A percentile compares a stretch with the other conserved stretches of the same genome.
These are phyloP conservation scores for Phytophthora litchii DNA, from an alignment of 352 stramenopile genomes.

Conservation along the genomic window DNA sequence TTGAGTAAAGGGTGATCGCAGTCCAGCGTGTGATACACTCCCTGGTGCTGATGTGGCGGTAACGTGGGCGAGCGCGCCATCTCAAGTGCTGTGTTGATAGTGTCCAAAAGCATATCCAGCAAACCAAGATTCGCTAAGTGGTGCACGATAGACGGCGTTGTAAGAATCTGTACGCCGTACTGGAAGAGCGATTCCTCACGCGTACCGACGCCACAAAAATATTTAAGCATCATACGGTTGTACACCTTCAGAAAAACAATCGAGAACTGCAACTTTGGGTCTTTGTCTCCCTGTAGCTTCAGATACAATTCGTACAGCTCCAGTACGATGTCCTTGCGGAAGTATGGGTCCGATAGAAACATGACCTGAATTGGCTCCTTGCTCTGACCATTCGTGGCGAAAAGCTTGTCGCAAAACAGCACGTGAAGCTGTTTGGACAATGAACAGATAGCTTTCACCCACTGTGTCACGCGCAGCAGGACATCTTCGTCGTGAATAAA, in stretches of 20 bases:
- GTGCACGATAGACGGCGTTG: slow-evolving; percentile 89
- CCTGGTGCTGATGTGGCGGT: slow-evolving; percentile 28
- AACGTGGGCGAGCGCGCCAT: slow-evolving; percentile 54
- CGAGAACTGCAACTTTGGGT: slow-evolving; percentile 95
- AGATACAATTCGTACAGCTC: slow-evolving; percentile 95
- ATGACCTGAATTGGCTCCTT: slow-evolving; percentile 89
- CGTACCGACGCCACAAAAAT: slow-evolving; percentile 91
- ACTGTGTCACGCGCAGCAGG: slow-evolving; percentile 67
- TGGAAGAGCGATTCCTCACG: slow-evolving; percentile 89
- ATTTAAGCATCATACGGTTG: slow-evolving; percentile 86
- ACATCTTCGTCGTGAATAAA: slow-evolving; percentile 79
- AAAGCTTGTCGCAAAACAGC: slow-evolving; percentile 76
- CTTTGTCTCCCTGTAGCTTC: slow-evolving; percentile 93
- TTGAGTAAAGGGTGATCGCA: slow-evolving; percentile 91
- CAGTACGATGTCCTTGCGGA: slow-evolving; percentile 92
- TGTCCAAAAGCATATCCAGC: slow-evolving; percentile 77
- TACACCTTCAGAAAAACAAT: slow-evolving; percentile 88
- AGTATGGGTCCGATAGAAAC: slow-evolving; percentile 94
- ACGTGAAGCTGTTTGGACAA: slow-evolving; percentile 67
- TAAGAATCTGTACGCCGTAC: slow-evolving; percentile 95
- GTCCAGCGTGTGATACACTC: slow-evolving; percentile 72
- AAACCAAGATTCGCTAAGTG: slow-evolving; percentile 64
- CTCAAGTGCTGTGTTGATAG: slow-evolving; percentile 77
- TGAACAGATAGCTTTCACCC: slow-evolving; percentile 71
- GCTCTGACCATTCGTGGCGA: slow-evolving; percentile 35